Conservation (phyloP, 78 protist species). For the Pelomyxa schiedti region DNA sequence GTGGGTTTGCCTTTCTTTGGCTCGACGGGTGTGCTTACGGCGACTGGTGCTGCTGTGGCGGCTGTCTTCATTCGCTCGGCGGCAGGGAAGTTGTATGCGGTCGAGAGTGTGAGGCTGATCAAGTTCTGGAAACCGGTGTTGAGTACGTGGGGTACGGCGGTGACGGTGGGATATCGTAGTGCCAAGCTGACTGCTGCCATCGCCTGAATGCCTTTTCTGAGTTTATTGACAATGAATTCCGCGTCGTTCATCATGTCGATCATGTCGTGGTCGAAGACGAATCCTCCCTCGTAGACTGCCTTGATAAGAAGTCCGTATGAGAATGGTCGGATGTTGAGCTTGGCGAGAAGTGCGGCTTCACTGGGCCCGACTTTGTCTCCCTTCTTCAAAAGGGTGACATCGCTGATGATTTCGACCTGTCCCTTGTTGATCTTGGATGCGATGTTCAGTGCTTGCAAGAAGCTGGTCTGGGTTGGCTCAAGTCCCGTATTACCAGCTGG, state of each 20-base stretch:
- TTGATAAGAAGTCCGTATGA: constrained; percentile 74
- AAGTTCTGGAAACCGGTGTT: constrained; percentile 88
- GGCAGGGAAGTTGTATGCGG: constrained; percentile 70
- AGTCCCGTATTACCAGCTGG: constrained; percentile 94
- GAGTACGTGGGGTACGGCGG: constrained; percentile 89
- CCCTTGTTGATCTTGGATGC: constrained; percentile 96
- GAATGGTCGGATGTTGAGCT: constrained; percentile 97
- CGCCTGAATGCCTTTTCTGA: constrained; percentile 54
- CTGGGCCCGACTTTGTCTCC: constrained; percentile 94
- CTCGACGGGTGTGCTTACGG: no score
- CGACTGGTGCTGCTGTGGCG: constrained; percentile 50
- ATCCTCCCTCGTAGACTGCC: constrained; percentile 84
- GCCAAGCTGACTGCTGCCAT: constrained; percentile 87
- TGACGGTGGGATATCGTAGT: constrained; percentile 75
- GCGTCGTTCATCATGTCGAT: constrained; percentile 82
- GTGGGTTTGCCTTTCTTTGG: no score
- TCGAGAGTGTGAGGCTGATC: constrained; percentile 80
- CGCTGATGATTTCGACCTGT: constrained; percentile 86
- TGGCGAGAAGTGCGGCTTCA: constrained; percentile 91
- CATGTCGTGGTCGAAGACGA: constrained; percentile 70
- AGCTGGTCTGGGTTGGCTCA: constrained; percentile 94
- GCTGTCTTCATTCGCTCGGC: constrained; percentile 68
- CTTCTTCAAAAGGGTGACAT: constrained; percentile 66
- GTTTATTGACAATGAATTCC: constrained; percentile 16
- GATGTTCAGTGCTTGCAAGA: constrained; percentile 98